Base-by-base conservation (phyloP, 177 flowering plant species). In the Vitis hybrid region DNA sequence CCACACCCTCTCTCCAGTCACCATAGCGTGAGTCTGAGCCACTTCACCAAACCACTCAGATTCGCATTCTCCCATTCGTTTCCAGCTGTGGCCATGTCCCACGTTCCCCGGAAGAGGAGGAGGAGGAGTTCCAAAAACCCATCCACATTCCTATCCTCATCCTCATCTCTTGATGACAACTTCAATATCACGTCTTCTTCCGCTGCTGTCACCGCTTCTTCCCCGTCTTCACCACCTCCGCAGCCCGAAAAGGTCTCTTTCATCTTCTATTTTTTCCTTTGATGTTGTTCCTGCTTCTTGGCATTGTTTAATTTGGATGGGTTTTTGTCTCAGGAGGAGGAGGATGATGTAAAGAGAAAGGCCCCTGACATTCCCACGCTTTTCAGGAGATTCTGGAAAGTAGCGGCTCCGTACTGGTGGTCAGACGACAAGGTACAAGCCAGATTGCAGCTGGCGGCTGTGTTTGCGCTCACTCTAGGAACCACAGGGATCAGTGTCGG, bases 401-500 rank as follows among this genome's bases (percentile, higher is more conserved):
- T 95, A 23, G 98, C 96, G 9, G 94, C 91, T 23, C 99, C 99
- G 0, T 95, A 91, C 72, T 95, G 99, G 97, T 91, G 69, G 26
- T 95, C 97, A 0, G 96, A 91, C 45, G 99, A 95, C 73, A 87
- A 89, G 72, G 81, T 65, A 1, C 86, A 84, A 76, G 98, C 98
- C 2, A 83, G 97, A 65, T 49, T 82, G 64, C 93, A 80, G 62
- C 85, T 95, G 21, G 96, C 90, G 30, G 79, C 89, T 26, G 97
- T 95, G 4, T 93, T 95, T 69, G 90, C 94, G 60, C 91, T 95
- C 60, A 95, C 98, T 51, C 76, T 95, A 49, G 99, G 67, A 17
- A 95, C 99, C 45, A 95, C 97, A 62, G 98, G 98, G 14, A 93
- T 95, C 65, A 95, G 97, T 68, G 99, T 95, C 52, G 97, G 94